These are phyloP conservation scores for Hypomontagnella submonticulosa DNA, from an alignment of 495 filamentous ascomycete species.

Conservation along the genomic window DNA sequence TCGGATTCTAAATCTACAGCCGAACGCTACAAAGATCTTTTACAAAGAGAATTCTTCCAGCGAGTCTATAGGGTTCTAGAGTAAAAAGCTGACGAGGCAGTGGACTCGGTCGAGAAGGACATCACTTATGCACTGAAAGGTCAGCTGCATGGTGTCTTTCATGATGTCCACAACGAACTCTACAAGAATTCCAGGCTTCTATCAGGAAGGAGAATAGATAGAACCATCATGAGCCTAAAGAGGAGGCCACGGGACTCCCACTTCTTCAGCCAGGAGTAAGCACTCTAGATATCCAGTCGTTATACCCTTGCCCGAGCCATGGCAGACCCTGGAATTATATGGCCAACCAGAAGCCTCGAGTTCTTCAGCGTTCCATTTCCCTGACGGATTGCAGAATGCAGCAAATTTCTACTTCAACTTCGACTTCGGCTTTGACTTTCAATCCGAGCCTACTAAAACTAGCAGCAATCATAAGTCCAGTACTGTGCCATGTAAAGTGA, in stretches of 20 bases:
- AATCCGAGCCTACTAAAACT: background rate
- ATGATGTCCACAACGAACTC: background rate
- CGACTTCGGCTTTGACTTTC: background rate
- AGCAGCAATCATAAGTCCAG: background rate
- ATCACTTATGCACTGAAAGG: constrained; percentile 1
- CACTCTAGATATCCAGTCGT: background rate
- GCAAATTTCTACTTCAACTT: too few relatives aligned
- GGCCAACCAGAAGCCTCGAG: background rate
- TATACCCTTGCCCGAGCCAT: background rate
- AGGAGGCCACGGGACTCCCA: background rate
- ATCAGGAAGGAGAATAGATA: background rate
- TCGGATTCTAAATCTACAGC: background rate
- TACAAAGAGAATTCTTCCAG: constrained; percentile 10
- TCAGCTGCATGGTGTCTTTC: background rate
- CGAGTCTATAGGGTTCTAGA: constrained; percentile 21
- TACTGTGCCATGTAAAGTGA: constrained; percentile 84
- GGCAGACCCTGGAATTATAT: background rate
- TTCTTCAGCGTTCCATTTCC: background rate
- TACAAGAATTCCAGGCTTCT: constrained; percentile 7
- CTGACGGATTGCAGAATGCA: background rate
- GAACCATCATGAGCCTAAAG: background rate
- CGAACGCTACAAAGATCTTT: background rate
- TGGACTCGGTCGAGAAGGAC: constrained; percentile 10
- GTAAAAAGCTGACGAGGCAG: constrained; percentile 9
- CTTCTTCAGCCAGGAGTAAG: background rate